phyloP scores from a whole-genome alignment of 2,329 filamentous ascomycete genomes.

The Aureobasidium sp. region DNA sequence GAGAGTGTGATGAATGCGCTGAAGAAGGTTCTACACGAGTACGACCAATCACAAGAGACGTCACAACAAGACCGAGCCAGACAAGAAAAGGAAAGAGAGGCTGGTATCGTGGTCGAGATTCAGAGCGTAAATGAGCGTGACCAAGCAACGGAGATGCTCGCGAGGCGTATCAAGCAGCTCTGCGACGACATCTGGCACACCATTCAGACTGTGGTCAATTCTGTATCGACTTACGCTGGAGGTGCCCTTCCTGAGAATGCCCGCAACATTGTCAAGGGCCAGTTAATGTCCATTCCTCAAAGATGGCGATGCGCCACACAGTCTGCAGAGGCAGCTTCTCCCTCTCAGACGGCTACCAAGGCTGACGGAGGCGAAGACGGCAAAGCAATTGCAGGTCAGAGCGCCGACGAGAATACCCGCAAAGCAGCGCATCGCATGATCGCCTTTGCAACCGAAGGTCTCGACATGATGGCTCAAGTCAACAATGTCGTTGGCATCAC shows the following conservation, averaged over 20 bases:
- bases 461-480: slow-evolving; percentile 92
- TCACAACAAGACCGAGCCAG: slow-evolving; percentile 15
- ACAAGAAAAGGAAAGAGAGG: slow-evolving; percentile 20
- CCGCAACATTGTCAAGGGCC: slow-evolving; percentile 68
- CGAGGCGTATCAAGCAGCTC: slow-evolving; percentile 65
- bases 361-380: slow-evolving; percentile 17
- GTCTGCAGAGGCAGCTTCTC: slow-evolving; percentile 24
- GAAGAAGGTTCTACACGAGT: slow-evolving; percentile 69
- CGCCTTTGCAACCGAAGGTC: slow-evolving; percentile 76
- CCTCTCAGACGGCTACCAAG: slow-evolving; percentile 8
- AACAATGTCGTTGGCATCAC: slow-evolving; percentile 82
- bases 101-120: slow-evolving; percentile 12
- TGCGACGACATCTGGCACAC: slow-evolving; percentile 41
- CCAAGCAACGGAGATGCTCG: slow-evolving; percentile 50
- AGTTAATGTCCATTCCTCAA: slow-evolving; percentile 76
- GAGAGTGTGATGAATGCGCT: slow-evolving; percentile 66
- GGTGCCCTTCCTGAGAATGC: slow-evolving; percentile 87
- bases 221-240: slow-evolving; percentile 85
- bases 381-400: slow-evolving; percentile 14
- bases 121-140: slow-evolving; percentile 19
- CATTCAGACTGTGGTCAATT: slow-evolving; percentile 70
- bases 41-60: slow-evolving; percentile 44
- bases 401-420: slow-evolving; percentile 39
- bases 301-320: slow-evolving; percentile 62
- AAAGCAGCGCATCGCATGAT: slow-evolving; percentile 66